Conservation (phyloP, 495 filamentous ascomycete species). For the Tetracladium setigerum region DNA sequence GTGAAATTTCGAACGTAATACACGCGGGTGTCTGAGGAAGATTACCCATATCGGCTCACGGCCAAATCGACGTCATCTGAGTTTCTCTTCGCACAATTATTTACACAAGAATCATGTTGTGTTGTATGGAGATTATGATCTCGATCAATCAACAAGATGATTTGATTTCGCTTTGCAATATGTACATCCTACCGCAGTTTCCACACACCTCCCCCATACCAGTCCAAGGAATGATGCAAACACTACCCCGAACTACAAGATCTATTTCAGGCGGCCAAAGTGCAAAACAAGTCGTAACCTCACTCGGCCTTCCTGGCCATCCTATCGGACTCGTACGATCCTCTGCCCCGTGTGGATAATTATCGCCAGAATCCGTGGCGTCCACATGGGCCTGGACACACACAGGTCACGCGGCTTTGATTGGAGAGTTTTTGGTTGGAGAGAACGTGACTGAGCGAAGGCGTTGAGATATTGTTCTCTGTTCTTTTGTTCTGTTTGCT, state of each 20-base stretch:
- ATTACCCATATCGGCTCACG: no score
- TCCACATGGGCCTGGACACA: conserved; percentile 84
- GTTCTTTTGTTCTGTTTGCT: conserved; percentile 22
- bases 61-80: no score
- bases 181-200: no score
- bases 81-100: no score
- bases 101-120: no score
- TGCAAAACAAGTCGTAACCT: conserved; percentile 80
- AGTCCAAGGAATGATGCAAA: no score
- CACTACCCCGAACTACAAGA: conserved; percentile 54
- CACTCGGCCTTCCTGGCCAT: conserved; percentile 66
- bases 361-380: conserved; percentile 71
- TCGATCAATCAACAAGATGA: no score
- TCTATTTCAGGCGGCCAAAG: conserved; percentile 73
- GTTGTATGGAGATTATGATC: no score
- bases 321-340: conserved; percentile 75
- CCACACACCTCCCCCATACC: no score
- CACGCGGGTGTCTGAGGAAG: no score
- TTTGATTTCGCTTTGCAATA: no score
- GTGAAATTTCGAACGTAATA: no score
- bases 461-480: conserved; percentile 66
- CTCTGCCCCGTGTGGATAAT: conserved; percentile 63
- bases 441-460: conserved; percentile 72
- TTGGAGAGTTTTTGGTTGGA: conserved; percentile 65
- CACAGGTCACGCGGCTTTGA: conserved; percentile 74